A percentile compares a stretch with the other conserved stretches of the same genome.
These are phyloP conservation scores for Sicyos baderoa DNA, from an alignment of 306 rosid species.

Conservation along the genomic window DNA sequence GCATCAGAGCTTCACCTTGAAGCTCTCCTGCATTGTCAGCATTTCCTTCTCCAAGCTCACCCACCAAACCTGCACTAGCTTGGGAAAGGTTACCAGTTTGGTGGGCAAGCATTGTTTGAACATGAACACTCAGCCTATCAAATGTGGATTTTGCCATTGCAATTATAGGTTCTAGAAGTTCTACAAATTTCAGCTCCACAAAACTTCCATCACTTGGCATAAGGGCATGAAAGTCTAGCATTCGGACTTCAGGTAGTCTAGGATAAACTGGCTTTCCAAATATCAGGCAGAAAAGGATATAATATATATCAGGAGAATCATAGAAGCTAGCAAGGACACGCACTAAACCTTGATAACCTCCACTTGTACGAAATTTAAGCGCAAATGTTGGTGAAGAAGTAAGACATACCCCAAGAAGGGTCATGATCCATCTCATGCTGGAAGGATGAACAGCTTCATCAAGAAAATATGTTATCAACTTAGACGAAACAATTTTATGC, in stretches of 20 bases:
- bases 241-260: conserved; percentile 94
- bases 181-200: conserved; percentile 65
- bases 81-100: conserved; percentile 89
- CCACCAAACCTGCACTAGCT: conserved; percentile 92
- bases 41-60: conserved; percentile 91
- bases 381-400: conserved; percentile 91
- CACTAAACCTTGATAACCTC: conserved; percentile 90
- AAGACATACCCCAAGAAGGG: conserved; percentile 95
- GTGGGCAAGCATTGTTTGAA: conserved; percentile 92
- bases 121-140: conserved; percentile 81
- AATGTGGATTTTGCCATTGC: conserved; percentile 88
- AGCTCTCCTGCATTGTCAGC: conserved; percentile 98
- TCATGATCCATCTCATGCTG: conserved; percentile 99
- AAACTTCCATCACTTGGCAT: conserved; percentile 83
- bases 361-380: conserved; percentile 88
- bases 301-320: conserved; percentile 96
- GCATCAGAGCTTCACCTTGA: conserved; percentile 99
- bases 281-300: conserved; percentile 89
- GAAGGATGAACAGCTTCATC: conserved; percentile 97
- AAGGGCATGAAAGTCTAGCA: conserved; percentile 98
- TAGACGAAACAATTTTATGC: conserved; percentile 96
- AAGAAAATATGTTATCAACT: conserved; percentile 89
- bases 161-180: conserved; percentile 83
- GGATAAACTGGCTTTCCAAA: conserved; percentile 98
- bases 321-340: conserved; percentile 91